Evolutionary conservation across 257 asterid genomes (phyloP), one percentile per base, ranked within the genome.

Genomic region (Nicotiana otophora): DNA sequence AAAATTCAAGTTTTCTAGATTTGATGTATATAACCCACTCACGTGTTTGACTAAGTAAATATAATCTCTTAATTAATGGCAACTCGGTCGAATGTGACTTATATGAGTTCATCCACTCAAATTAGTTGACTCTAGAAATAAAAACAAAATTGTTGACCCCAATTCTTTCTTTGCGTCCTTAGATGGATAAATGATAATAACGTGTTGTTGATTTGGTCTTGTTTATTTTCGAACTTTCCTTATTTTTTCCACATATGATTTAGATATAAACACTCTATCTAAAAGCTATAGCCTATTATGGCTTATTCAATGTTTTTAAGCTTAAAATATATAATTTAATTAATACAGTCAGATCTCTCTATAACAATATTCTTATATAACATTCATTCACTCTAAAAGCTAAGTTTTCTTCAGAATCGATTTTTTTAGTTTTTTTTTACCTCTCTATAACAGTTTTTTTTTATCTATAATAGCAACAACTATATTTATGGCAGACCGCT

Each of bases 191-290:
- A 9, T 67, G 20, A 30, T 3, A 74, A 48, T 23, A 74, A 74
- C 80, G 62, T 74, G 80, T 74, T 74, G 80, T 74, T 12, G 80
- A 48, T 48, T 74, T 26, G 80, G 62, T 74, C 80, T 74, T 1
- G 3, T 14, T 23, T 14, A 48, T 74, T 74, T 14, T 74, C 16
- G 39, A 74, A 48, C n/a, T 48, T 23, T 48, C 61, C 26, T 48
- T 23, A 26, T 30, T 0, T 74, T 74, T 48, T 48, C 62, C 26
- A 14, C 7, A 11, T 26, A 11, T 48, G 20, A 48, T 19, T 48
- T 74, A 48, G 26, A 48, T 74, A 66, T 28, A 14, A 26, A 60
- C 10, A 42, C 11, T 20, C 20, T 23, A 48, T 42, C 39, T 48
- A 74, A 48, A 23, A 74, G 26, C 5, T 48, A 74, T 74, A 48